Base-by-base conservation (phyloP, 1,284 basidiomycete species). In the Trichosporon coremiiforme region DNA sequence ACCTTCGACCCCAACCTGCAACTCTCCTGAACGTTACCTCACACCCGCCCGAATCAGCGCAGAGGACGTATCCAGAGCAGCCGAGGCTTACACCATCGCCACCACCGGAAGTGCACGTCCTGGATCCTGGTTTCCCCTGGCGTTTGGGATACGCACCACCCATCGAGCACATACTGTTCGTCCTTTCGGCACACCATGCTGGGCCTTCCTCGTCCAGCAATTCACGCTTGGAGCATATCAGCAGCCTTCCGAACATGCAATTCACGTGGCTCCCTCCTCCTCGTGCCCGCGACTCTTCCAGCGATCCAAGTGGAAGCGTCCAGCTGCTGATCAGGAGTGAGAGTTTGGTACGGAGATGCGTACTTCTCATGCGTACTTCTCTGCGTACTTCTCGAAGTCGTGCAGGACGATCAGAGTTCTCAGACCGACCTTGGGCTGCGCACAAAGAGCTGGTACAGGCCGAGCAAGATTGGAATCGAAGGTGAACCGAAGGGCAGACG, bases 141-240 rank as follows among this genome's bases (percentile, higher is more conserved):
- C 57, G 57, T 60, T 35, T 60, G 29, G 31, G 29, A 33, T 60
- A 9, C 57, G 29, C 31, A 31, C 57, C 57, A 33, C 29, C 17
- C 29, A 60, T 60, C 57, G 20, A 33, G 57, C 29, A 7, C 29
- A 10, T n/a, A n/a, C 29, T 25, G 57, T 9, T 60, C 57, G 10
- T 25, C 53, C 53, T 38, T 38, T 29, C 53, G 22, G 29, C 57
- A 7, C 29, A 5, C 17, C 57, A 7, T 13, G 29, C 29, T 4
- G 13, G 17, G 13, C 57, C 13, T 4, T 25, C 57, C n/a, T 20
- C 20, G 47, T 53, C 47, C 20, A 53, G 47, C 47, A 22, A 53
- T 53, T 53, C 47, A 53, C 20, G 47, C 47, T 22, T 53, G 47
- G 47, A 53, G 47, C 47, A 53, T 53, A 53, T 53, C 47, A 53